Base-by-base conservation (phyloP, 1,284 basidiomycete genomes). In the Fomitopsis pinicola region DNA sequence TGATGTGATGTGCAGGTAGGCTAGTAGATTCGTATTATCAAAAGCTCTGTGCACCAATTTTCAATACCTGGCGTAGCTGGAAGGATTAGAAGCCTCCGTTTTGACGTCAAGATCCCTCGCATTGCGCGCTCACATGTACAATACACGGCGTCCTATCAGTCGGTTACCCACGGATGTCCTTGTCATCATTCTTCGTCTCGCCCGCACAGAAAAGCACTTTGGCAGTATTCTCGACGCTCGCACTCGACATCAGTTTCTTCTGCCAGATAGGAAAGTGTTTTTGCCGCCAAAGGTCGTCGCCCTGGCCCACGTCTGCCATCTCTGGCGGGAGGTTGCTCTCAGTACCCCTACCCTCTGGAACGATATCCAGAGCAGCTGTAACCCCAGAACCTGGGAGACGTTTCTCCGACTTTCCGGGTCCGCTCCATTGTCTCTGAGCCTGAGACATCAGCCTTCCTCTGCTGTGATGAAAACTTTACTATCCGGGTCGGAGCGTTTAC, bases 221-320 rank as follows among this genome's bases (percentile, higher is more conserved):
- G 30, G 8, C 5, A 33, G 4, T 33, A 5, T 5, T 33, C 30
- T 2, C 30, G 30, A 22, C 22, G 22, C 22, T 22, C 8, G 30
- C 30, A 33, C 30, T 5, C 30, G 5, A 33, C 5, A 33, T 33
- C n/a, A 3, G 5, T 14, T 19, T 17, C 17, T 15, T 22, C 5
- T 53, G 17, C 35, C 35, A 17, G 50, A 36, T 17, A 36, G 30
- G 9, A 33, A 33, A 9, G 17, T 53, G 14, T n/a, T 53, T 28
- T 5, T 17, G 30, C 6, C 5, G 9, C 14, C 10, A 19, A 36
- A 17, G 14, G 35, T 53, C 12, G 17, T 53, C 30, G 22, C 75
- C 72, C 70, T 87, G 85, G 35, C 50, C 15, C 50, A 53, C 17
- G 50, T 53, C 50, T 53, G 50, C 17, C 50, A 33, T 33, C 15